Conservation (phyloP, 129 eudicot species). For the Erigeron canadensis region DNA sequence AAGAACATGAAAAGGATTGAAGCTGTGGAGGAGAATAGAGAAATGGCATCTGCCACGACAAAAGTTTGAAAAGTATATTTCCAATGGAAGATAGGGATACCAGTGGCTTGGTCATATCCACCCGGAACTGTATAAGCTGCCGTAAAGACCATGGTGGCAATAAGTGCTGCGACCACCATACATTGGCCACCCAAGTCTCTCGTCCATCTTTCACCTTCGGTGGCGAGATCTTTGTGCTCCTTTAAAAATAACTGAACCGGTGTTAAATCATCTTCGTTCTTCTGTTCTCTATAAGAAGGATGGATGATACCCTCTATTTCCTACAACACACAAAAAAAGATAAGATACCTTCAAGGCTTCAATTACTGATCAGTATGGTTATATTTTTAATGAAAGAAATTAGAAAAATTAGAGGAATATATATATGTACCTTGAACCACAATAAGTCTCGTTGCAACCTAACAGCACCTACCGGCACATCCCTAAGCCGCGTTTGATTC, state of each 20-base stretch:
- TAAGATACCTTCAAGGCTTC: too few relatives aligned
- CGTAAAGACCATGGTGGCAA: conserved; percentile 30
- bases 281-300: conserved; percentile 15
- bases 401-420: too few relatives aligned
- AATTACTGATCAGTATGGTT: background rate
- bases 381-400: too few relatives aligned
- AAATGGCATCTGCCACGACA: conserved; percentile 31
- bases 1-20: conserved; percentile 11
- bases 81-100: conserved; percentile 9
- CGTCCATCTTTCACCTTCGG: conserved; percentile 20
- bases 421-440: too few relatives aligned
- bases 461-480: too few relatives aligned
- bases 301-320: conserved; percentile 18
- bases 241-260: conserved; percentile 14
- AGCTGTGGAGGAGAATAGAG: conserved; percentile 14
- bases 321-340: background rate
- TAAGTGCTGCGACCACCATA: conserved; percentile 27
- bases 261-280: conserved; percentile 16
- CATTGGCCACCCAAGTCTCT: conserved; percentile 14
- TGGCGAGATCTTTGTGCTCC: conserved; percentile 13
- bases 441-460: too few relatives aligned
- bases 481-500: too few relatives aligned
- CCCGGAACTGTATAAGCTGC: conserved; percentile 36
- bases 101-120: conserved; percentile 20
- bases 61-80: conserved; percentile 19